These are phyloP conservation scores for Cercospora citrullina DNA, from an alignment of 2,329 filamentous ascomycete genomes.

Conservation along the genomic window DNA sequence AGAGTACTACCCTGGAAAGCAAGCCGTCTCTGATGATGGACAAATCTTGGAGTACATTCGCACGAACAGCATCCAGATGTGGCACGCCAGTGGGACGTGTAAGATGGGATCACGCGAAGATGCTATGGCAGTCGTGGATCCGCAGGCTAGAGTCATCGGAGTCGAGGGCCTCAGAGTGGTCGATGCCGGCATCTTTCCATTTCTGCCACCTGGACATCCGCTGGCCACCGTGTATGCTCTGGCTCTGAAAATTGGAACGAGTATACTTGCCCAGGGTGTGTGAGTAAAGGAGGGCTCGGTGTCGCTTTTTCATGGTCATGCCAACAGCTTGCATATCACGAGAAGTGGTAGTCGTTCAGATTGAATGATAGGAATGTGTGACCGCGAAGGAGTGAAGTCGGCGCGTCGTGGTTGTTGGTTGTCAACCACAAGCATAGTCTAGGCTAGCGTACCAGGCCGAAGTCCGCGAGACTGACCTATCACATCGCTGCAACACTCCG, in stretches of 20 bases:
- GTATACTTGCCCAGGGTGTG: not conserved
- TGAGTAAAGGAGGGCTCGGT: not conserved
- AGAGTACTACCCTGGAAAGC: not conserved
- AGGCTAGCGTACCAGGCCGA: not conserved
- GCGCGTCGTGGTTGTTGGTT: not conserved
- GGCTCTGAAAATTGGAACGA: not conserved
- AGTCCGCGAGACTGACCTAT: not conserved
- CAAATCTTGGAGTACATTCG: not conserved
- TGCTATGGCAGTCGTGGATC: not conserved
- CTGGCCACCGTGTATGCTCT: not conserved
- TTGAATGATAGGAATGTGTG: not conserved
- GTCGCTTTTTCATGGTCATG: not conserved
- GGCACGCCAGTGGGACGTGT: not conserved
- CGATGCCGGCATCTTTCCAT: not conserved
- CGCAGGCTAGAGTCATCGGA: not conserved
- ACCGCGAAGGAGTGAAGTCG: not conserved
- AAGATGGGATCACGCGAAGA: not conserved
- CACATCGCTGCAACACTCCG: not conserved
- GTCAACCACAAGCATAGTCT: not conserved
- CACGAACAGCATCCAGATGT: not conserved
- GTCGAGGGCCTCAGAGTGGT: not conserved
- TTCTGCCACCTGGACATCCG: not conserved
- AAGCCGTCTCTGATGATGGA: not conserved
- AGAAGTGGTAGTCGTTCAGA: not conserved
- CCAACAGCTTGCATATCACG: not conserved